Percentiles rank a stretch among this genome's conserved stretches.
Conservation (phyloP, 768 basidiomycete species). For the Russula olivacea region DNA sequence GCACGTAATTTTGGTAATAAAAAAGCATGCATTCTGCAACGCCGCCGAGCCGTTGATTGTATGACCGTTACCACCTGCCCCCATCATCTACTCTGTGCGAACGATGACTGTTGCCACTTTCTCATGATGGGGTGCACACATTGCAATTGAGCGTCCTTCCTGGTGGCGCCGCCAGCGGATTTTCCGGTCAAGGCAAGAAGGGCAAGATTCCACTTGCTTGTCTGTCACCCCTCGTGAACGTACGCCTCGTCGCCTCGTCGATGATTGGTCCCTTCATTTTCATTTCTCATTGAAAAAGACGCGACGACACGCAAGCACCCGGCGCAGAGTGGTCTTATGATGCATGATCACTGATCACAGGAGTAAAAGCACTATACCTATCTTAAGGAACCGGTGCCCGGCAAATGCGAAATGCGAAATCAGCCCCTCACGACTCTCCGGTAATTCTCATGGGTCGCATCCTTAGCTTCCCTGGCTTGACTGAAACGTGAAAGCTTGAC, state of each 20-base stretch:
- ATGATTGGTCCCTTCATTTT: not conserved
- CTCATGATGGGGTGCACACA: not conserved
- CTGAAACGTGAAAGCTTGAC: too few species aligned
- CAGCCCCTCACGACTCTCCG: not conserved
- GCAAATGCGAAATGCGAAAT: not conserved
- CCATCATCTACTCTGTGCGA: not conserved
- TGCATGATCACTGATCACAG: constrained; percentile 14
- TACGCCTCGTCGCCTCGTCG: not conserved
- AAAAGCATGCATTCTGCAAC: constrained; percentile 3
- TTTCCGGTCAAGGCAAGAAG: not conserved
- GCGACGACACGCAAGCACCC: not conserved
- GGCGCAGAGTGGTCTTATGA: constrained; percentile 5
- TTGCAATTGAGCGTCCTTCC: not conserved
- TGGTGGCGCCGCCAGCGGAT: not conserved
- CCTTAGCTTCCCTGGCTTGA: not conserved
- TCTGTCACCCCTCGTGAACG: constrained; percentile 9
- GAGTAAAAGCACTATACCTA: constrained; percentile 3
- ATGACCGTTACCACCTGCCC: constrained; percentile 9
- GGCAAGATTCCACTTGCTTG: not conserved
- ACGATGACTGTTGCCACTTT: constrained; percentile 1
- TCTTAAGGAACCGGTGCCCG: constrained; percentile 5
- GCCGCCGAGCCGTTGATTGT: not conserved
- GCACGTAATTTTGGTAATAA: constrained; percentile 5
- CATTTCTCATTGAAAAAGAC: not conserved
- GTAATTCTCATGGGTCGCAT: not conserved